Base-by-base conservation (phyloP, 495 filamentous ascomycete species). In the Neurospora hispaniola region DNA sequence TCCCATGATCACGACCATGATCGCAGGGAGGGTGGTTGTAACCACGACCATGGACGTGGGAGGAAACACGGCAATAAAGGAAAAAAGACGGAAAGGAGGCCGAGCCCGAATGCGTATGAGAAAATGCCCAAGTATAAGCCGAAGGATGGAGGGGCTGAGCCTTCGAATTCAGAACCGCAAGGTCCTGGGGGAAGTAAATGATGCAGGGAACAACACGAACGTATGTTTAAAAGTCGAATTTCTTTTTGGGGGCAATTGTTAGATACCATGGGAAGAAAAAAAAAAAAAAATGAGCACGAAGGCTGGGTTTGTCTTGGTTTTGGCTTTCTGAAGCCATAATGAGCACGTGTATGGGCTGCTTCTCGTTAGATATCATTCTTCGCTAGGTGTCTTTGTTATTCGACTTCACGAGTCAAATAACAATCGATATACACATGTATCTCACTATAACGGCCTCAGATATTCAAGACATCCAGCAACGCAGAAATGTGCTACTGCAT, bases 31-130 rank as follows among this genome's bases (percentile, higher is more conserved):
- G 79, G 81, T 39, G 78, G 82, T 69, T 81, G 82, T 69, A 82
- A 76, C 12, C 81, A 84, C 70, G 75, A 78, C 10, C 80, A 83
- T 71, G 72, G 76, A 20, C 69, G 78, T n/a, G 31, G 72, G 39
- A 72, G 79, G 18, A 76, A 75, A 12, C 77, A 79, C 44, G 78
- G 75, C 62, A 78, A 77, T 54, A 79, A 66, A 9, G 54, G 75
- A 76, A 85, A 84, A 72, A 80, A 77, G 79, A 84, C 80, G 71
- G 84, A 81, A 69, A 87, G 91, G 74, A 90, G 86, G 71, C 88
- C 90, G 5, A 95, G 92, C 76, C 93, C 93, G 69, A 99, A 99
- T 84, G 96, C 95, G 1, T 98, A 99, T 81, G 96, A 98, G 84
- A 94, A 92, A 81, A 90, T 93, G 86, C 94, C 95, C 2, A 93